Evolutionary conservation across 2,329 filamentous ascomycete genomes (phyloP), one percentile per base, ranked within the genome.

Genomic region (Pseudogymnoascus sp.): DNA sequence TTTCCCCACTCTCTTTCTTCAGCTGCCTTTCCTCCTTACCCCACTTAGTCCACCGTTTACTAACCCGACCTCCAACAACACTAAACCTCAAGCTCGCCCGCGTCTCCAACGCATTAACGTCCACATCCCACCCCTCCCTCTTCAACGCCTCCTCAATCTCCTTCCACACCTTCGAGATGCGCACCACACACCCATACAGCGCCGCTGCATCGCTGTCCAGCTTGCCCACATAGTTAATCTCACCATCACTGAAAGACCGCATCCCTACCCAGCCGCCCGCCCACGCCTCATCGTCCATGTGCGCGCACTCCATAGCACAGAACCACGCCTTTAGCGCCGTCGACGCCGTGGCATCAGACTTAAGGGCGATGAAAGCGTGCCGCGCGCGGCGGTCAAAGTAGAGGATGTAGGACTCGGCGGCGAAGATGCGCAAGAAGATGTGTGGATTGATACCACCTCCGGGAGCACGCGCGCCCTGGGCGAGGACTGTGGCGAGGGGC

Each of bases 51-150:
- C 39, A 8, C 2, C 39, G 8, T 21, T 4, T 10, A 8, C 39
- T 41, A 9, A 7, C 39, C 17, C 21, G 26, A 9, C 15, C 39
- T 7, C 21, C 44, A 15, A 31, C 44, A 50, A 31, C 26, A 31
- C 26, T 60, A 60, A 78, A 64, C 63, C 76, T 71, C 60, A 69
- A 68, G 9, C 82, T 84, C 54, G 81, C 76, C 63, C 75, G 78
- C 15, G 87, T 91, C 76, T 92, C 88, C 67, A 92, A 75, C 5
- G 84, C 86, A 39, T 79, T 79, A 59, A 78, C 78, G 61, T 83
- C 76, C 54, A 89, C 67, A 73, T 92, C 82, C 89, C 89, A 92
- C 0, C 88, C 88, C 33, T 68, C 74, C 35, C 71, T 71, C 62
- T 66, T 71, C 60, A 77, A 73, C 68, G 77, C 74, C 2, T 74